Conservation (phyloP, 2,329 filamentous ascomycete genomes). For the Cordyceps pruinosa region DNA sequence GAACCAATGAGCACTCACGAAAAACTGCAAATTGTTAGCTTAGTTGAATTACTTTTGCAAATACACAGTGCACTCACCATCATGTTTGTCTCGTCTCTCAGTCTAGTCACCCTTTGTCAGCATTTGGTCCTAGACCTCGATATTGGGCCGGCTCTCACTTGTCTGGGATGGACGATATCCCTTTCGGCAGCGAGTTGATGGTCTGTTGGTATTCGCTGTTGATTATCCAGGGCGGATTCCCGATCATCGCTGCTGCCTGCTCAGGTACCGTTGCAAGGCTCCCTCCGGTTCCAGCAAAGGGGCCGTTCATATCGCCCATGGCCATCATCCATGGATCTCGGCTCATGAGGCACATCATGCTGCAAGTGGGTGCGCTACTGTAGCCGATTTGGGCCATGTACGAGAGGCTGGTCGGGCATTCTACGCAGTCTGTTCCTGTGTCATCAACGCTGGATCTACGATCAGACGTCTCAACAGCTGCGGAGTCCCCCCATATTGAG, state of each 20-base stretch:
- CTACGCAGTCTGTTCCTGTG: not conserved
- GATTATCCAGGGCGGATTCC: not conserved
- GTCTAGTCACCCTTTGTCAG: conserved; percentile 29
- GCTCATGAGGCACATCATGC: not conserved
- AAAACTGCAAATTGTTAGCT: conserved; percentile 33
- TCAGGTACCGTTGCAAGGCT: not conserved
- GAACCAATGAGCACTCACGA: conserved; percentile 29
- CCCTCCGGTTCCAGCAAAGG: not conserved
- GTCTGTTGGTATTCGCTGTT: not conserved
- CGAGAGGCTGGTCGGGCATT: not conserved
- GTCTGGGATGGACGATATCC: conserved; percentile 1
- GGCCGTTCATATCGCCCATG: not conserved
- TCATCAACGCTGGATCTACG: conserved; percentile 4
- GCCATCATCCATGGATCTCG: not conserved
- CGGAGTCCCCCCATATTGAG: conserved; percentile 1
- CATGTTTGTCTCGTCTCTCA: conserved; percentile 71
- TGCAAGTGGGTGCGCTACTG: conserved; percentile 3
- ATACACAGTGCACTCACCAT: conserved; percentile 35
- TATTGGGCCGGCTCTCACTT: not conserved
- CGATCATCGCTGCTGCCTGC: not conserved
- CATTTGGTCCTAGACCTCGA: no score
- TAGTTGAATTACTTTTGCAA: conserved; percentile 13
- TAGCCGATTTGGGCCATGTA: conserved; percentile 4
- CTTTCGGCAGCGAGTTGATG: not conserved
- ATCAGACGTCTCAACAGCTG: conserved; percentile 6